A percentile compares a stretch with the other conserved stretches of the same genome.
These are phyloP conservation scores for Penicillium canescens DNA, from an alignment of 495 filamentous ascomycete species.

Conservation along the genomic window DNA sequence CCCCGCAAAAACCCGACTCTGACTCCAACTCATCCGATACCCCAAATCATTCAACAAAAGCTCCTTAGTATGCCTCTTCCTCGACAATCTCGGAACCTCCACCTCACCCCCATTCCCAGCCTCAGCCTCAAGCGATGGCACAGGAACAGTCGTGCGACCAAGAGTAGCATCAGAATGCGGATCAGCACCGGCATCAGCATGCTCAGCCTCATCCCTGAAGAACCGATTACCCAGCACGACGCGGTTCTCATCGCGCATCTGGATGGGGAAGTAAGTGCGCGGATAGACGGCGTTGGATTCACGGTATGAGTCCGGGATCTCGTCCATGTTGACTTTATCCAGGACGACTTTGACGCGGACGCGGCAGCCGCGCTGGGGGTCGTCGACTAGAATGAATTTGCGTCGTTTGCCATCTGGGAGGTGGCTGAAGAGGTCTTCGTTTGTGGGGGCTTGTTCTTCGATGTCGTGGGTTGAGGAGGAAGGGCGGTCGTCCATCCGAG, in stretches of 20 bases:
- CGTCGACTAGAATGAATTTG: constrained; percentile 95
- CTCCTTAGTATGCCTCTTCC: constrained; percentile 70
- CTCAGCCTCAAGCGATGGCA: constrained; percentile 76
- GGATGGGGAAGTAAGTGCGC: constrained; percentile 81
- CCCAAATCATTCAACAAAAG: constrained; percentile 87
- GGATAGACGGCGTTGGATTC: constrained; percentile 85
- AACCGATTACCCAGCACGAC: constrained; percentile 64
- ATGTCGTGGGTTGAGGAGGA: constrained; percentile 28
- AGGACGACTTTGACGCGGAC: constrained; percentile 86
- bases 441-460: constrained; percentile 46
- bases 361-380: constrained; percentile 72
- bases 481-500: constrained; percentile 24
- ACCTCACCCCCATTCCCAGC: constrained; percentile 53
- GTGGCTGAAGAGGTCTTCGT: constrained; percentile 75
- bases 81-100: constrained; percentile 69
- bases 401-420: constrained; percentile 85
- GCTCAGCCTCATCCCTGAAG: constrained; percentile 58
- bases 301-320: constrained; percentile 93
- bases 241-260: constrained; percentile 75
- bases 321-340: constrained; percentile 84
- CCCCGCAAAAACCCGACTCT: constrained; percentile 82
- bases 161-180: constrained; percentile 47
- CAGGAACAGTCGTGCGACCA: constrained; percentile 61
- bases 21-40: constrained; percentile 93
- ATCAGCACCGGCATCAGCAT: constrained; percentile 41